Evolutionary conservation across 2,329 filamentous ascomycete species (phyloP), one percentile per base, ranked within the genome.

Genomic region (Fusarium sp.): DNA sequence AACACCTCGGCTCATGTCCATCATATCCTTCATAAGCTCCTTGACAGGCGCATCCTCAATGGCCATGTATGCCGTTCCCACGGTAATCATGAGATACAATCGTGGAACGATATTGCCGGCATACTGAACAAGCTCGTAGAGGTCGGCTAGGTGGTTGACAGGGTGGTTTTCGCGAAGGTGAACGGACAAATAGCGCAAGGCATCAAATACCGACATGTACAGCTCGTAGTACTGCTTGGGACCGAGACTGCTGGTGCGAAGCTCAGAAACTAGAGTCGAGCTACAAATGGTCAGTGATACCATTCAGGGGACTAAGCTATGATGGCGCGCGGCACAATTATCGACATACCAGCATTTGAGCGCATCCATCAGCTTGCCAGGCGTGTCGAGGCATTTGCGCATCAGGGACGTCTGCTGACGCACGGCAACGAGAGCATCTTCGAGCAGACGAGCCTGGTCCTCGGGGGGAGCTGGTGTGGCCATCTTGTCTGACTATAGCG

Each of bases 21-120:
- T 99, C 96, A 99, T 99, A 80, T 99, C 96, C 82, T 99, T 99
- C 96, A 99, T 99, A 67, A 99, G 93, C 83, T 99, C 96, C 82
- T 99, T 99, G 72, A 99, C 96, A 1, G 96, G 96, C 60, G 96
- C 96, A 85, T 98, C 96, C 75, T 96, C 92, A 76, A 99, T 96
- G 26, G 93, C 91, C 96, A 99, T 99, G 84, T 99, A 99, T 48
- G 97, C 96, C 4, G 96, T 99, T 60, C 96, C 96, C 39, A 99
- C 96, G 0, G 96, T 99, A 76, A 99, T 96, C 96, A 99, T 99
- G 62, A 99, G 90, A 79, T 99, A 99, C 66, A 99, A 84, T 70
- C 96, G 90, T 24, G 96, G 96, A 61, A 99, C 91, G 71, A 99
- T 98, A 78, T 99, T 99, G 68, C 96, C 96, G 56, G 94, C 94